A percentile compares a stretch with the other conserved stretches of the same genome.
Evolutionary conservation across 1,139 yeast species (phyloP).

Genomic region (Neolecta irregularis): DNA sequence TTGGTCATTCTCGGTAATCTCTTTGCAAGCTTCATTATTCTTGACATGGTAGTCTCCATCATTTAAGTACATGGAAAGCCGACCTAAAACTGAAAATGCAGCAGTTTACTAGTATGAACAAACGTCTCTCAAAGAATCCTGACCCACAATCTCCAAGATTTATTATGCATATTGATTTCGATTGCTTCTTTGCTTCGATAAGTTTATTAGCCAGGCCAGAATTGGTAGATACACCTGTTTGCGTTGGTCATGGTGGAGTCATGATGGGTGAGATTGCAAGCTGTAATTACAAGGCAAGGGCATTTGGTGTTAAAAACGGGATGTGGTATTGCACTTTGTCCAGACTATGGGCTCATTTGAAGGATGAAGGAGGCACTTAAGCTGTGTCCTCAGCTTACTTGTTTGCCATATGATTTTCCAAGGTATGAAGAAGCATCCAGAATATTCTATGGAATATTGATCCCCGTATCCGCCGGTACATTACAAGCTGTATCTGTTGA

Average conservation of each 20-base stretch:
- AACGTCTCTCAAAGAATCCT: no score
- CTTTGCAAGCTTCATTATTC: no score
- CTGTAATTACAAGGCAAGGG: constrained; percentile 74
- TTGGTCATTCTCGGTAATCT: constrained; percentile 71
- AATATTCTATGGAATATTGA: constrained; percentile 35
- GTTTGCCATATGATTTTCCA: constrained; percentile 59
- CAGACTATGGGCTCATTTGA: background rate
- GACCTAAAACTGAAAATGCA: constrained; percentile 50
- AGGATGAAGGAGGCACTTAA: constrained; percentile 34
- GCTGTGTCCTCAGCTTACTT: constrained; percentile 48
- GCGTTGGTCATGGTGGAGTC: constrained; percentile 65
- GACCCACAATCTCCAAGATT: constrained; percentile 20
- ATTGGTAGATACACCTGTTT: constrained; percentile 42
- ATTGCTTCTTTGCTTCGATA: constrained; percentile 83
- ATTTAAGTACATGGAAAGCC: constrained; percentile 74
- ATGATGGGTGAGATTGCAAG: constrained; percentile 65
- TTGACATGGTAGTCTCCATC: no score
- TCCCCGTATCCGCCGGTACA: constrained; percentile 34
- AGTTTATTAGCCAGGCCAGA: constrained; percentile 47
- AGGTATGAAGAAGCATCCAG: constrained; percentile 50
- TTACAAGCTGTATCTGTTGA: constrained; percentile 81
- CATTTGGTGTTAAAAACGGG: constrained; percentile 62
- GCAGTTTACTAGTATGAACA: constrained; percentile 26
- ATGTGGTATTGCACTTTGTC: constrained; percentile 63
- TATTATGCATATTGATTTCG: constrained; percentile 77